Conservation (phyloP, 2,329 filamentous ascomycete species). For the Thielaviopsis musarum region DNA sequence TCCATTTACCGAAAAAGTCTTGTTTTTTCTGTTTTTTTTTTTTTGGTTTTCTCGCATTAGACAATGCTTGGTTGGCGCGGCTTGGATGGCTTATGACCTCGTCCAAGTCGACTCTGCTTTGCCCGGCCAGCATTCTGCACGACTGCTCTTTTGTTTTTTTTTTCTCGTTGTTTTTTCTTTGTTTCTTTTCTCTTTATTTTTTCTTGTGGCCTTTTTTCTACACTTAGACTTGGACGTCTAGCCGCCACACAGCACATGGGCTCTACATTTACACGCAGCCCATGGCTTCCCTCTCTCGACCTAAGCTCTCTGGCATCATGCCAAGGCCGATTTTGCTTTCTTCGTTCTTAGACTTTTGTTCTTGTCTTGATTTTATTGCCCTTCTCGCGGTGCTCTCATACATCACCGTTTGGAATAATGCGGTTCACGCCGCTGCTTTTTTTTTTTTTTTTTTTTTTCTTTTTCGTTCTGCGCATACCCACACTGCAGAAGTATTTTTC, state of each 20-base stretch:
- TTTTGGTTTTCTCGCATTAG: conserved; percentile 1
- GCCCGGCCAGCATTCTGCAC: not conserved
- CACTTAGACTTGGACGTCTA: not conserved
- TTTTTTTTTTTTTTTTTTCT: not conserved
- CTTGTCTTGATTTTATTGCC: not conserved
- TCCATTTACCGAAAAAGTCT: not conserved
- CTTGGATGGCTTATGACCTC: conserved; percentile 8
- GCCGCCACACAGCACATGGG: not conserved
- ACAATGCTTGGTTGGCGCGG: not conserved
- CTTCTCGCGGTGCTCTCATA: not conserved
- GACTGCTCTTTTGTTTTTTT: not conserved
- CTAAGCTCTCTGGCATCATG: too few species aligned
- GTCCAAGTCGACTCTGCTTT: conserved; percentile 1
- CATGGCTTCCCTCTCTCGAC: not conserved
- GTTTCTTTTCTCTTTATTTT: not conserved
- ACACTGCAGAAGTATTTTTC: not conserved
- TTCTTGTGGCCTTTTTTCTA: not conserved
- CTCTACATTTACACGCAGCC: not conserved
- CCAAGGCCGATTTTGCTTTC: not conserved
- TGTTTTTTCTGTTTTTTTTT: not conserved
- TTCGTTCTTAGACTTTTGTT: not conserved
- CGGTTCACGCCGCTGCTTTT: not conserved
- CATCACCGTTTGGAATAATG: not conserved
- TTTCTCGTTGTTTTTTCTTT: not conserved
- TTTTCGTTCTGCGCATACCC: not conserved